Evolutionary conservation across 2,329 filamentous ascomycete species (phyloP).

Genomic region (Fusarium foetens): DNA sequence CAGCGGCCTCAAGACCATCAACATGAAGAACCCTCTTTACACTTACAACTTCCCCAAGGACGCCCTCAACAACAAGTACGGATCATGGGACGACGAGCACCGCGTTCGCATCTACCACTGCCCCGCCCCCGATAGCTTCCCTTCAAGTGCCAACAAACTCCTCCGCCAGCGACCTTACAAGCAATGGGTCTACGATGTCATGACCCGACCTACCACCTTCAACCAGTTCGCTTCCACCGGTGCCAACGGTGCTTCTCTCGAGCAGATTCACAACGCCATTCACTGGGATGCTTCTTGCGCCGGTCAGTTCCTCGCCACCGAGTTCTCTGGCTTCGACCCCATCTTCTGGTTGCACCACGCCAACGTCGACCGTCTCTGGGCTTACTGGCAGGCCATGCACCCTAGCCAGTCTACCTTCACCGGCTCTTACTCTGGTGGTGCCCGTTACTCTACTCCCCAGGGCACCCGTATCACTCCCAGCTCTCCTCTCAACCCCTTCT

Average conservation of each 20-base stretch:
- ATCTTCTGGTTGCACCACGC: conserved; percentile 62
- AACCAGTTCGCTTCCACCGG: conserved; percentile 50
- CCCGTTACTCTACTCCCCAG: conserved; percentile 54
- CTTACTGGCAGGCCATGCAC: conserved; percentile 61
- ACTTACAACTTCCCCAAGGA: conserved; percentile 60
- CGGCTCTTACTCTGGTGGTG: conserved; percentile 48
- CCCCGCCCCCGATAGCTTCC: conserved; percentile 52
- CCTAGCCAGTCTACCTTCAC: conserved; percentile 51
- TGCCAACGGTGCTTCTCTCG: conserved; percentile 53
- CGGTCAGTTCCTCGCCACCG: conserved; percentile 53
- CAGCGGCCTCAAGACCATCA: conserved; percentile 42
- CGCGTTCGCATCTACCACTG: conserved; percentile 55
- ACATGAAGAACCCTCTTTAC: conserved; percentile 63
- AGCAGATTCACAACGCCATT: conserved; percentile 56
- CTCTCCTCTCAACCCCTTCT: conserved; percentile 63
- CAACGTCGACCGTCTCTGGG: conserved; percentile 73
- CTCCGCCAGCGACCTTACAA: conserved; percentile 50
- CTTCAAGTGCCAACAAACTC: conserved; percentile 51
- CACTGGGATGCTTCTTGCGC: conserved; percentile 55
- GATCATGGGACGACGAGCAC: conserved; percentile 45
- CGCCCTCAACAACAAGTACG: conserved; percentile 52
- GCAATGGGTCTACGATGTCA: conserved; percentile 55
- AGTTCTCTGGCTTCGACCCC: conserved; percentile 58
- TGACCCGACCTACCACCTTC: conserved; percentile 52
- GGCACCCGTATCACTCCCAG: conserved; percentile 55